Evolutionary conservation across 163 green algal species (phyloP).

Genomic region (Scenedesmus sp.): DNA sequence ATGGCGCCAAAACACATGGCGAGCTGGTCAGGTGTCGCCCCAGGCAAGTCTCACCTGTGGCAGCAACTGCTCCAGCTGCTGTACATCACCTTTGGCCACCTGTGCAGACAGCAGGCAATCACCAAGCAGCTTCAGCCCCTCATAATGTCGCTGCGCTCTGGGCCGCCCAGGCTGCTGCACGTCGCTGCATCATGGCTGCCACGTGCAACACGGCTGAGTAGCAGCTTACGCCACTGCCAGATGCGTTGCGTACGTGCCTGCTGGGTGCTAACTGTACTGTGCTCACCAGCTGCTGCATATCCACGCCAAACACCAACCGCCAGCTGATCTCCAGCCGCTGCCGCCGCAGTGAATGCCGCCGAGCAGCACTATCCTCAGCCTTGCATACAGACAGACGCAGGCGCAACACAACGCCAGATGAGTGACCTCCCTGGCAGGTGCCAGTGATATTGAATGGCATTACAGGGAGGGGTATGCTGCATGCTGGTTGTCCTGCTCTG

Average conservation of each 20-base stretch:
- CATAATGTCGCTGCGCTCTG: too few species aligned
- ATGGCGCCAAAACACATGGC: too few species aligned
- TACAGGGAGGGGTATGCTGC: background rate
- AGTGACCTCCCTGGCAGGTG: too few species aligned
- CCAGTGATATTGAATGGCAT: background rate
- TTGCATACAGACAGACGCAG: background rate
- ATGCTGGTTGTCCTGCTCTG: background rate
- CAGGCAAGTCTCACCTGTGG: background rate
- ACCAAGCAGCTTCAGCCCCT: background rate
- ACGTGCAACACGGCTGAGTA: background rate
- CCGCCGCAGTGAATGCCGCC: background rate
- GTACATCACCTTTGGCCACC: constrained; percentile 17
- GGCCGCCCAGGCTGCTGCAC: background rate
- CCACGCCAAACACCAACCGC: constrained; percentile 47
- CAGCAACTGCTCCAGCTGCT: constrained; percentile 40
- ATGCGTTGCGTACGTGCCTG: background rate
- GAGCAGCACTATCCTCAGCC: constrained; percentile 24
- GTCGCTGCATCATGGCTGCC: background rate
- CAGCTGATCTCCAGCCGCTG: constrained; percentile 51
- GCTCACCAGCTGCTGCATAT: constrained; percentile 48
- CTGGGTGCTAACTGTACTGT: background rate
- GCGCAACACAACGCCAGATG: too few species aligned
- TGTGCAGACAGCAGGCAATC: background rate
- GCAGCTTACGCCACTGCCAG: background rate
- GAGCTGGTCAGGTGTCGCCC: too few species aligned